These are phyloP conservation scores for Pythium inflatum DNA, from an alignment of 352 stramenopile species.

Conservation along the genomic window DNA sequence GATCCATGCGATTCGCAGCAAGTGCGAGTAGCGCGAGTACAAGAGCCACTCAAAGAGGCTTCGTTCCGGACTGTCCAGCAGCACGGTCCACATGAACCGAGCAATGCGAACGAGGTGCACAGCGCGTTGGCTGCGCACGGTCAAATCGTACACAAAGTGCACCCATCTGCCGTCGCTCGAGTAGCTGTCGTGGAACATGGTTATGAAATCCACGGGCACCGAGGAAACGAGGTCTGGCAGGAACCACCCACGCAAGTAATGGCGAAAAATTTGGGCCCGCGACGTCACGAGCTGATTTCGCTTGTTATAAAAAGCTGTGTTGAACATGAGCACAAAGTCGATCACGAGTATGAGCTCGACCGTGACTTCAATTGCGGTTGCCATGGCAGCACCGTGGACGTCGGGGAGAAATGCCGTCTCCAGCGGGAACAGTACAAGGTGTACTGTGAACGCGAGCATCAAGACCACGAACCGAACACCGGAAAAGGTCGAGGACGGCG, in stretches of 20 bases:
- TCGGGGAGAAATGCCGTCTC: slow-evolving; percentile 36
- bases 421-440: slow-evolving; percentile 46
- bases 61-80: slow-evolving; percentile 14
- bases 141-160: slow-evolving; percentile 1
- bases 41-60: slow-evolving; percentile 45
- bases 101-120: slow-evolving; percentile 37
- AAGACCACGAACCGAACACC: slow-evolving; percentile 34
- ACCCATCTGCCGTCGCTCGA: not conserved
- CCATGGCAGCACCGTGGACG: no score
- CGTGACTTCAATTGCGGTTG: not conserved
- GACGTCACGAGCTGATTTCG: slow-evolving; percentile 37
- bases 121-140: slow-evolving; percentile 26
- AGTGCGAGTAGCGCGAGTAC: slow-evolving; percentile 57
- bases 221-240: slow-evolving; percentile 24
- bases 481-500: slow-evolving; percentile 38
- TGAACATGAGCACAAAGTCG: slow-evolving; percentile 50
- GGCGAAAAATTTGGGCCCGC: slow-evolving; percentile 38
- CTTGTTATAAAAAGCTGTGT: slow-evolving; percentile 49
- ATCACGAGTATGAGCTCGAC: slow-evolving; percentile 47
- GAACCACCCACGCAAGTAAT: slow-evolving; percentile 42
- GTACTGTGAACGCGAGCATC: slow-evolving; percentile 34
- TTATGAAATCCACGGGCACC: slow-evolving; percentile 19
- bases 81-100: slow-evolving; percentile 35
- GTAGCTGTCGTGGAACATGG: not conserved
- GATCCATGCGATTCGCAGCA: slow-evolving; percentile 48